Evolutionary conservation across 2,329 filamentous ascomycete genomes (phyloP), one percentile per base, ranked within the genome.

Genomic region (Rutstroemia sp.): DNA sequence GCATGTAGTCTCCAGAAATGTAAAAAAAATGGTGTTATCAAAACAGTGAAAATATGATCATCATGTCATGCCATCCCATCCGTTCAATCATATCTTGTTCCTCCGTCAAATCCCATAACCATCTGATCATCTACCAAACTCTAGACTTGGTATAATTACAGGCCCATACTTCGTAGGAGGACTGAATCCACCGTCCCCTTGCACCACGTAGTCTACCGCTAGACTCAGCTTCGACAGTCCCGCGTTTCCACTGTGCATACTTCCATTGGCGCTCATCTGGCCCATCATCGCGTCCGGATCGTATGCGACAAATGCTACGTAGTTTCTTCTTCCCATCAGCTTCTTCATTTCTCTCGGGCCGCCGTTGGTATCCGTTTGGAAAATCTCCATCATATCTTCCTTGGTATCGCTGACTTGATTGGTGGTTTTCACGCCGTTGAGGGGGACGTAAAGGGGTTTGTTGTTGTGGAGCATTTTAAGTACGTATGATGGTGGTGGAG

Each of bases 351-450:
- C 92, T 48, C 92, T 80, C 0, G 84, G 78, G 38, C 83, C 77
- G n/a, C 94, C 92, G 54, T 86, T 89, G 16, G 94, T 90, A 65
- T 99, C 94, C 7, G 87, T 89, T 67, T 94, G 90, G 80, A 99
- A 99, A 63, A 99, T 95, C 76, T 99, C 94, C 88, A 99, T 95
- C 94, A 99, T 99, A 73, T 99, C 94, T 72, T 99, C 94, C 73
- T 99, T 97, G 48, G 94, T 99, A 70, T 99, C 94, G 1, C 86
- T 88, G 1, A 88, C 80, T 61, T 86, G 81, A 59, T 90, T 83
- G 1, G 79, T 87, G 1, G 87, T 85, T 62, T 82, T 81, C 56
- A 90, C 84, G n/a, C 92, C 92, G 71, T 99, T 99, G 54, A 82
- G 79, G 0, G 94, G 94, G 54, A 99, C 80, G 71, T 96, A 99